phyloP scores from a whole-genome alignment of 2,329 filamentous ascomycete species.

The Zarea fungicola region DNA sequence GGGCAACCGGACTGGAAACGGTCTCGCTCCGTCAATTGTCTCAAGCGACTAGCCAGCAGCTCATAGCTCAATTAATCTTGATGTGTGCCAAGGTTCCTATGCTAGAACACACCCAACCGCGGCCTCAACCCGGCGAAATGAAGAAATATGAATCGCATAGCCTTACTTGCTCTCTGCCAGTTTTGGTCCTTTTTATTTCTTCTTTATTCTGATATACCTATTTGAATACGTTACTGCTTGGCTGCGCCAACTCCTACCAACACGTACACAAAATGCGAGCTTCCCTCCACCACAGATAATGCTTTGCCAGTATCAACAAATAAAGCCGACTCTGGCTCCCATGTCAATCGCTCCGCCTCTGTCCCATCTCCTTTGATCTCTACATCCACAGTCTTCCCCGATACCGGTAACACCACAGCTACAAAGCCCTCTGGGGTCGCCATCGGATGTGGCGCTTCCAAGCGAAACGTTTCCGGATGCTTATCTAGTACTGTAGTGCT shows the following conservation, averaged over 20 bases:
- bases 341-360: neutral
- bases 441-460: neutral
- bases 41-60: no score
- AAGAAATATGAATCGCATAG: no score
- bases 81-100: no score
- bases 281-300: neutral
- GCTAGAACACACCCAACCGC: no score
- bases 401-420: conserved; percentile 3
- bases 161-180: no score
- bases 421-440: conserved; percentile 1
- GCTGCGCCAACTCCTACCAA: neutral
- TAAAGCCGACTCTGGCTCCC: neutral
- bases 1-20: no score
- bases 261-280: conserved; percentile 5
- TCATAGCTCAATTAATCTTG: no score
- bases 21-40: no score
- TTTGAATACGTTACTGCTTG: no score
- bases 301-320: neutral
- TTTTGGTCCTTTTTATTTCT: neutral
- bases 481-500: conserved; percentile 9
- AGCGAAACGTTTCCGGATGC: conserved; percentile 7
- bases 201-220: no score
- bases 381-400: neutral
- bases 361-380: neutral
- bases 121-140: no score